These are phyloP conservation scores for Aspergillus affinis DNA, from an alignment of 495 filamentous ascomycete genomes.

Conservation along the genomic window DNA sequence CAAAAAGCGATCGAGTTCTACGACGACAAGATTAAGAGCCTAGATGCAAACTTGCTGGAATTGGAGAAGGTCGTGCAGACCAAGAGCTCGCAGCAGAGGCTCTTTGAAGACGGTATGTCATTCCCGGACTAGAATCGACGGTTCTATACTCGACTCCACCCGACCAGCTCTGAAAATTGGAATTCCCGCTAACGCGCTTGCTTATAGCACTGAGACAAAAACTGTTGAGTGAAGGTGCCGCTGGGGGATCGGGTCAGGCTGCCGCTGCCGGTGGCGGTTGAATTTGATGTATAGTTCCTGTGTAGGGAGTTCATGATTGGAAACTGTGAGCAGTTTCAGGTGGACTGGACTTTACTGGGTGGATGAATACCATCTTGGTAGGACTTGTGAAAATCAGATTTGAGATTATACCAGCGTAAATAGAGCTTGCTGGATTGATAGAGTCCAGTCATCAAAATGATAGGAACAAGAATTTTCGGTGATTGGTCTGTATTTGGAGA, in stretches of 20 bases:
- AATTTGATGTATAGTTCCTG: slow-evolving; percentile 3
- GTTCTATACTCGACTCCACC: too few species aligned
- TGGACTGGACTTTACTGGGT: neutral
- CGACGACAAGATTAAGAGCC: slow-evolving; percentile 74
- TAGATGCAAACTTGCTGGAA: slow-evolving; percentile 76
- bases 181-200: slow-evolving; percentile 10
- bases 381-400: neutral
- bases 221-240: slow-evolving; percentile 42
- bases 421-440: neutral
- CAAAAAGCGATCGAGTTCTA: slow-evolving; percentile 84
- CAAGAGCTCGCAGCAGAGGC: slow-evolving; percentile 78
- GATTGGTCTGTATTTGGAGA: too few species aligned
- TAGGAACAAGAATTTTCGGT: neutral
- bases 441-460: neutral
- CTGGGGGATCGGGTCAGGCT: slow-evolving; percentile 19
- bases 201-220: slow-evolving; percentile 47
- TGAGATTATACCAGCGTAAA: neutral
- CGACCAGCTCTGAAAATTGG: neutral
- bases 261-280: slow-evolving; percentile 32
- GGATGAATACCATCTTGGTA: neutral
- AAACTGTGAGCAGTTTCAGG: neutral
- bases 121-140: neutral
- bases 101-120: slow-evolving; percentile 82
- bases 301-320: neutral
- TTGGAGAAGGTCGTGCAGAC: slow-evolving; percentile 82